Evolutionary conservation across 2,329 filamentous ascomycete genomes (phyloP), one percentile per base, ranked within the genome.

Genomic region (Fusarium agapanthi): DNA sequence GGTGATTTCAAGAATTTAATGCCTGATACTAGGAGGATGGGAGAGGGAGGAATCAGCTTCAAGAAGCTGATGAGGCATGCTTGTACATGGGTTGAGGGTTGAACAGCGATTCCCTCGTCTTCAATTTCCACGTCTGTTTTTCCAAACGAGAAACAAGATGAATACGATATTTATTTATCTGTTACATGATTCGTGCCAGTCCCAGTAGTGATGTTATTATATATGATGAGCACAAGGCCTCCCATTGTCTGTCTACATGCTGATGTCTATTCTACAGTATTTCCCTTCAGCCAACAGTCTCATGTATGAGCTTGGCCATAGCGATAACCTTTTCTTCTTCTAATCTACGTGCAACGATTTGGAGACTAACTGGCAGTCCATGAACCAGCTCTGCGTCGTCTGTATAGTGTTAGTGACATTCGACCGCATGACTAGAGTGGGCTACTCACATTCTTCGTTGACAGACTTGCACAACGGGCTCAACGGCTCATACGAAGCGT

Each of bases 391-490:
- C 75, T 3, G 80, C 69, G 30, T 86, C 81, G 50, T 85, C 84
- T 86, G 48, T 1, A 44, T 7, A 14, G 3, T 24, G 53, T 57
- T 65, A 69, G 28, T 26, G 13, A 11, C 4, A 16, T 4, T 9
- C 20, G 16, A 1, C 4, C 7, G 4, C 7, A 15, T 6, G 9
- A 3, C 13, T 4, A 18, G 24, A 1, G 12, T 12, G 14, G 16
- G n/a, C 8, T n/a, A 81, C 84, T 79, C 73, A 86, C 85, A 87
- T 53, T 84, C 82, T 6, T 79, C 71, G 38, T 84, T 81, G 8
- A 86, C 79, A 14, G 69, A 69, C 63, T 80, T 78, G 72, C 85
- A 86, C 0, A 79, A 50, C 0, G 81, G 76, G 4, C 82, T 80
- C 15, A 86, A 64, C 0, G 83, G 81, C 60, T 76, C 60, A 14